Evolutionary conservation across 306 rosid genomes (phyloP), one percentile per base, ranked within the genome.

Genomic region (Ziziphus jujuba): DNA sequence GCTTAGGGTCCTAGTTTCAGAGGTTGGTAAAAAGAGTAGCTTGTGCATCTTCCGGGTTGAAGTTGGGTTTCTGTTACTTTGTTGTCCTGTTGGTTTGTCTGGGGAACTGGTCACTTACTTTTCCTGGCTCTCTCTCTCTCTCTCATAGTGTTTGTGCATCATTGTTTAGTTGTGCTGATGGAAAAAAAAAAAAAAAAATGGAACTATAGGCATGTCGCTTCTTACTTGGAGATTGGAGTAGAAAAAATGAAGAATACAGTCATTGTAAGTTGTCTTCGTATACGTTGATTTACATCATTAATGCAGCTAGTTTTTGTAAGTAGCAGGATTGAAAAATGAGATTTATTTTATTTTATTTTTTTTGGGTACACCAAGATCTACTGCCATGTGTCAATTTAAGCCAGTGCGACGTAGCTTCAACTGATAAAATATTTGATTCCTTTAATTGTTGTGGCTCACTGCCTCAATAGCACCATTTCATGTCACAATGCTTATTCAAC

Each of bases 141-240:
- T 36, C 23, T 14, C 50, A 13, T 70, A 40, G 58, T 28, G 33
- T 65, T 21, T 35, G 63, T 35, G 66, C 63, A 63, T 72, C 36
- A 73, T 63, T 38, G 47, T 34, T 35, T 23, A 48, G 20, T 43
- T 49, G 51, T 59, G 43, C 58, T 70, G 65, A 74, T 79, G 49
- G 44, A 52, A 73, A 66, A 36, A 23, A 63, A 59, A 59, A 50
- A 52, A 73, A 66, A 36, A 23, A 63, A 59, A 59, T 73, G 63
- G 76, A 63, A 65, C 44, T 69, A 53, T 65, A 75, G 87, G 75
- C 62, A 44, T 53, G 71, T 57, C 66, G 75, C 85, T 77, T 71
- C 73, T 61, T 71, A 50, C 62, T 61, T 61, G 75, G 68, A 60
- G 61, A 50, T 52, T 10, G 69, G 45, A 47, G 62, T 31, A 24